Conservation (phyloP, 371 early-diverging fungal genomes). For the Lichtheimia ramosa region DNA sequence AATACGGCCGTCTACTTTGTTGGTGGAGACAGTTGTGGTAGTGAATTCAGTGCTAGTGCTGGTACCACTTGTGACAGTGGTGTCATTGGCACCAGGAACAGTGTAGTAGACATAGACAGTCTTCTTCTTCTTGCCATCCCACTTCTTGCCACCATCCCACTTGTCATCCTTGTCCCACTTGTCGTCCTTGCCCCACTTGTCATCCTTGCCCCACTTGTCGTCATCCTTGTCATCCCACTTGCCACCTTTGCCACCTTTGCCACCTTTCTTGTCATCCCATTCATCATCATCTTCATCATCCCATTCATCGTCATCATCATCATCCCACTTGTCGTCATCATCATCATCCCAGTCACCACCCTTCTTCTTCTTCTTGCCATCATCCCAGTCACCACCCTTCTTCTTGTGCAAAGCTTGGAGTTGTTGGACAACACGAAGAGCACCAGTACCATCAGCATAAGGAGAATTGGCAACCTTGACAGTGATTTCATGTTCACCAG, state of each 20-base stretch:
- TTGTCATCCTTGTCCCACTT: conserved; percentile 5
- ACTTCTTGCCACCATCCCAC: conserved; percentile 2
- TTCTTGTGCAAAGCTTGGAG: conserved; percentile 32
- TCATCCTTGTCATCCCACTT: not conserved
- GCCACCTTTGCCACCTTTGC: not conserved
- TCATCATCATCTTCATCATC: conserved; percentile 8
- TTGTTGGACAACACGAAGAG: conserved; percentile 29
- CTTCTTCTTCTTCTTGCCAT: conserved; percentile 1
- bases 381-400: conserved; percentile 13
- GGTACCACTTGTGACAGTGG: not conserved
- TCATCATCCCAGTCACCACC: conserved; percentile 4
- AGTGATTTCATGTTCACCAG: conserved; percentile 29
- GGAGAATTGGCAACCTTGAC: conserved; percentile 28
- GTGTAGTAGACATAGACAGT: conserved; percentile 29
- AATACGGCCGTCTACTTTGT: not conserved
- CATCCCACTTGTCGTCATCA: conserved; percentile 5
- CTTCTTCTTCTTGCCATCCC: conserved; percentile 13
- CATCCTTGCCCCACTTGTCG: not conserved
- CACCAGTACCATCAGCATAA: conserved; percentile 24
- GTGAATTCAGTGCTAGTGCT: not conserved
- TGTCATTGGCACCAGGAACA: conserved; percentile 2
- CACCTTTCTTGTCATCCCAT: not conserved
- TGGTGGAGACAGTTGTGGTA: not conserved
- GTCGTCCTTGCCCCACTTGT: conserved; percentile 1
- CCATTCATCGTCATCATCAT: not conserved